Evolutionary conservation across 345 rosid species (phyloP).

Genomic region (Citrus hindsii): DNA sequence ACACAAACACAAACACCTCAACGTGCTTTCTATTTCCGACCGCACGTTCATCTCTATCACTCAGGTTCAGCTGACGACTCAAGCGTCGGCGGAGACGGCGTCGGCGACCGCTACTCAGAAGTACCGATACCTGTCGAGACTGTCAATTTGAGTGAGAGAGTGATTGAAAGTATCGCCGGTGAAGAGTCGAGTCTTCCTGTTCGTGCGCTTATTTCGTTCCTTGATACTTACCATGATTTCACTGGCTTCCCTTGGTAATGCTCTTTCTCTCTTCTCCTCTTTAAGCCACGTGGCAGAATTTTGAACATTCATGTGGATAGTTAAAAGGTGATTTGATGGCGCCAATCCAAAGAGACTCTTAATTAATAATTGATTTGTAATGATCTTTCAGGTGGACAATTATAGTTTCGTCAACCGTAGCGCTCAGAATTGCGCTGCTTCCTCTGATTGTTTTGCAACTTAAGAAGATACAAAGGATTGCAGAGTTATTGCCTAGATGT

Average conservation of each 20-base stretch:
- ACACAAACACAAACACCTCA: background rate
- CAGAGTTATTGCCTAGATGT: constrained; percentile 67
- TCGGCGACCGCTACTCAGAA: constrained; percentile 14
- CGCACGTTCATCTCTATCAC: background rate
- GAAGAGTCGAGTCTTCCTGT: constrained; percentile 46
- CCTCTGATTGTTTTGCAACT: constrained; percentile 70
- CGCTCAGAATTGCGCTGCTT: constrained; percentile 56
- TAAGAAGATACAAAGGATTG: constrained; percentile 50
- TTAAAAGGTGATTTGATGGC: background rate
- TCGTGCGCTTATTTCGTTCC: constrained; percentile 47
- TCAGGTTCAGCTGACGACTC: constrained; percentile 23
- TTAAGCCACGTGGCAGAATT: too few relatives aligned
- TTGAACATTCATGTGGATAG: too few relatives aligned
- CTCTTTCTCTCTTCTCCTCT: background rate
- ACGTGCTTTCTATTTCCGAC: constrained; percentile 3
- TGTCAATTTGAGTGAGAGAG: constrained; percentile 13
- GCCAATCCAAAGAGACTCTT: background rate
- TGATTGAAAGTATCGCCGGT: constrained; percentile 15
- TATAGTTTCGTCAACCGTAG: constrained; percentile 70
- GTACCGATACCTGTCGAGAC: constrained; percentile 11
- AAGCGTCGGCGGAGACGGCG: background rate
- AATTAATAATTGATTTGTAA: background rate
- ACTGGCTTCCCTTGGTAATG: constrained; percentile 83
- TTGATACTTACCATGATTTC: constrained; percentile 67
- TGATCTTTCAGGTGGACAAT: constrained; percentile 61